Conservation (phyloP, 2,329 filamentous ascomycete species). For the Hypoxylon sp. region DNA sequence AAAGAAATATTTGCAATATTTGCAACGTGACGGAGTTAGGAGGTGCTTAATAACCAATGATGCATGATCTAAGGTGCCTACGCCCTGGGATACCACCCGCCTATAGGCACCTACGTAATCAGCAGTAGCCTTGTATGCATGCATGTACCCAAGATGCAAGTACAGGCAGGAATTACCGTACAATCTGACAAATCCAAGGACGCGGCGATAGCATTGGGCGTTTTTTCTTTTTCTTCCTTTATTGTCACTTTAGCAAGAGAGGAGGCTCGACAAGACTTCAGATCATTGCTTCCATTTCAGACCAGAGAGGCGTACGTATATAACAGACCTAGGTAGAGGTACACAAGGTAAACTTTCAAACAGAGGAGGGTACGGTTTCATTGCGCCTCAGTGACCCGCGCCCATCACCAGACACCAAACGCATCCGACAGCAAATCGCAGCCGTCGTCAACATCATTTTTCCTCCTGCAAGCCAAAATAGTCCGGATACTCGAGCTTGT, state of each 20-base stretch:
- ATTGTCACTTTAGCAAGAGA: neutral
- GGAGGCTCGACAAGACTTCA: neutral
- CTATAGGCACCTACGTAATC: neutral
- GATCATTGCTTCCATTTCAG: too few relatives aligned
- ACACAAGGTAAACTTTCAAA: neutral
- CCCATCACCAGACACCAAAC: neutral
- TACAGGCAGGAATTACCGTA: too few relatives aligned
- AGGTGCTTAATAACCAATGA: neutral
- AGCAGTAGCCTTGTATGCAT: neutral
- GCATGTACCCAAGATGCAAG: neutral
- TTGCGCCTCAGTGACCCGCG: too few relatives aligned
- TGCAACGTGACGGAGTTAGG: neutral
- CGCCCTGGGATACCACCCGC: too few relatives aligned
- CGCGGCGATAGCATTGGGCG: neutral
- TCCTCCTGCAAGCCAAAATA: neutral
- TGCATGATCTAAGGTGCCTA: too few relatives aligned
- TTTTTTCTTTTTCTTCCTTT: neutral
- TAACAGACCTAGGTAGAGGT: too few relatives aligned
- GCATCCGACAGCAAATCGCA: neutral
- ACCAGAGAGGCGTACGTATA: too few relatives aligned
- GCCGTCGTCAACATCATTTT: neutral
- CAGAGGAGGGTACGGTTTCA: neutral
- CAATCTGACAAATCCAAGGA: neutral
- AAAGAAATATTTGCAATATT: neutral
- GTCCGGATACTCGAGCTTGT: neutral